Evolutionary conservation across 2,329 filamentous ascomycete genomes (phyloP), one percentile per base, ranked within the genome.

Genomic region (Stemphylium lycopersici): DNA sequence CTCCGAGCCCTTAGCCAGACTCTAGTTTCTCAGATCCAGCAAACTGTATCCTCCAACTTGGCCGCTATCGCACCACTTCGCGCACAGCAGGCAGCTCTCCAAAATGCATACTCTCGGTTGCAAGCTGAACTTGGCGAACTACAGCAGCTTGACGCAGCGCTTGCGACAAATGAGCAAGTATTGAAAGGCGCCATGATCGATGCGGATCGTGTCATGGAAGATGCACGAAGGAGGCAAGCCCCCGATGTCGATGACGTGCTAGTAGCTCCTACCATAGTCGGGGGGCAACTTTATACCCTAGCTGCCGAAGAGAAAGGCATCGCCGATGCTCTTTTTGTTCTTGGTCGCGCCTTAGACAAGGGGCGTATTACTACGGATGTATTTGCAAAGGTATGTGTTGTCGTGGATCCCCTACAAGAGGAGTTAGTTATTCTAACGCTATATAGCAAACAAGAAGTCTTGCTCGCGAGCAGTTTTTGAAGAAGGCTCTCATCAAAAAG

Each of bases 241-340:
- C 92, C 93, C 0, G 85, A 88, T 42, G 89, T 98, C 43, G 95
- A 99, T 72, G 92, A 96, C 56, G 83, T 98, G 31, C 81, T 99
- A 2, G 91, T 97, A n/a, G 91, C 93, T 3, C 92, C 93, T 0
- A 97, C 91, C 0, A 89, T 97, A 1, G 95, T 97, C 4, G 91
- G 90, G 0, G 93, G 93, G 62, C 95, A 99, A 79, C 79, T 99
- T 18, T 99, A 98, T 76, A 87, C 88, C 42, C 81, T 96, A 2
- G 90, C 93, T 24, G 91, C 92, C 1, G 95, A 99, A 71, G 93
- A 97, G 77, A 84, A 89, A 62, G 92, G 90, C 2, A 84, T 96
- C 42, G 89, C 89, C 29, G 93, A 97, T 72, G 90, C 91, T 2
- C 86, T 98, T 59, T 96, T 95, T 69, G 87, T 92, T 58, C 79